Percentiles rank a stretch among this genome's conserved stretches.
These are phyloP conservation scores for Agapanthus africanus DNA, from an alignment of 106 monocot genomes.

Conservation along the genomic window DNA sequence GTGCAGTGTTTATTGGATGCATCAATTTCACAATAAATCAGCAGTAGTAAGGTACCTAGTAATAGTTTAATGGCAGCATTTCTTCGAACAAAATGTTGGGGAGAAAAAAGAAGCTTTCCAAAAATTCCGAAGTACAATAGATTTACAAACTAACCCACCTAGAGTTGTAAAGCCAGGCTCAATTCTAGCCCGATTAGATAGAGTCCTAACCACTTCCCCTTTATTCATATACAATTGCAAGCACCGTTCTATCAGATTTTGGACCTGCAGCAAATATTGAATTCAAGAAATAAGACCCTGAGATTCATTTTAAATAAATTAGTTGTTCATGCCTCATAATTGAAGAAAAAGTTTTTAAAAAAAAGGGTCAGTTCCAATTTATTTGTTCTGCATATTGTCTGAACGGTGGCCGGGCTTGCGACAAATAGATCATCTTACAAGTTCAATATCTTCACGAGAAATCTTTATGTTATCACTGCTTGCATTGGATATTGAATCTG, in stretches of 20 bases:
- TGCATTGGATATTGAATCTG: slow-evolving; percentile 44
- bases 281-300: slow-evolving; percentile 5
- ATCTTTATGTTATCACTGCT: slow-evolving; percentile 78
- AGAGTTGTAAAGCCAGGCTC: slow-evolving; percentile 93
- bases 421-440: slow-evolving; percentile 45
- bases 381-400: not conserved
- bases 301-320: not conserved
- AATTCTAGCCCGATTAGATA: slow-evolving; percentile 88
- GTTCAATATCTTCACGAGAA: slow-evolving; percentile 94
- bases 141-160: slow-evolving; percentile 29
- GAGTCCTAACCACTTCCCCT: slow-evolving; percentile 89
- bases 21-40: not conserved
- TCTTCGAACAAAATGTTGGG: too few relatives aligned
- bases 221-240: slow-evolving; percentile 89
- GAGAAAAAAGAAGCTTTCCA: too few relatives aligned
- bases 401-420: not conserved
- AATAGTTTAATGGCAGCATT: not conserved
- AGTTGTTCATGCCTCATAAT: not conserved
- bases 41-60: too few relatives aligned
- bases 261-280: slow-evolving; percentile 54
- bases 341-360: too few relatives aligned
- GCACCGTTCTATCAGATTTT: slow-evolving; percentile 97
- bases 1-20: not conserved
- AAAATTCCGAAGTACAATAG: too few relatives aligned
- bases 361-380: too few relatives aligned